These are phyloP conservation scores for Collybia sordida DNA, from an alignment of 768 basidiomycete species.

Conservation along the genomic window DNA sequence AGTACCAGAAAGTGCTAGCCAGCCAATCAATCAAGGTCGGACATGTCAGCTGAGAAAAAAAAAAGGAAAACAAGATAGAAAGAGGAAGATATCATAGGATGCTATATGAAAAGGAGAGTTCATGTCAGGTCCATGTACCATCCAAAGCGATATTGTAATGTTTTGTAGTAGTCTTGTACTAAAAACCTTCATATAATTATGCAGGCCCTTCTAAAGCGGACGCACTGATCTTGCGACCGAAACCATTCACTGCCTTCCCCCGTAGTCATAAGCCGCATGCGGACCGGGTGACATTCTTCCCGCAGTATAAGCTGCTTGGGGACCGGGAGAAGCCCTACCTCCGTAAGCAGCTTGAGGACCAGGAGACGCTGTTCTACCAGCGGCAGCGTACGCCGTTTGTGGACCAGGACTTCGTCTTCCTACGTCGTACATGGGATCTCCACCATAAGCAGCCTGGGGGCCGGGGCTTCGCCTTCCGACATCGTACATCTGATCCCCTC, in stretches of 20 bases:
- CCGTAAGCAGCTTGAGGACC: constrained; percentile 32
- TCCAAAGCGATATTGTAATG: constrained; percentile 8
- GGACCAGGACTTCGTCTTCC: constrained; percentile 35
- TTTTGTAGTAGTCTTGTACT: constrained; percentile 9
- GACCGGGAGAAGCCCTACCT: constrained; percentile 38
- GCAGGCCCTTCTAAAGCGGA: constrained; percentile 4
- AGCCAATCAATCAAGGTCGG: constrained; percentile 4
- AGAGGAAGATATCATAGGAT: constrained; percentile 7
- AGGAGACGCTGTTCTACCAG: constrained; percentile 28
- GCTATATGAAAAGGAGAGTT: constrained; percentile 8
- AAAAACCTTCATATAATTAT: constrained; percentile 5
- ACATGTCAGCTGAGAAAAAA: neutral
- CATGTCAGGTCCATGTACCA: constrained; percentile 8
- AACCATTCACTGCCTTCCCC: constrained; percentile 8
- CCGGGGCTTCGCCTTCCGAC: constrained; percentile 3
- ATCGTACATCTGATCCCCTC: too few species aligned
- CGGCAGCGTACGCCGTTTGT: constrained; percentile 36
- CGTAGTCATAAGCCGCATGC: constrained; percentile 36
- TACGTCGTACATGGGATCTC: constrained; percentile 31
- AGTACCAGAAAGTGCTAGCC: constrained; percentile 2
- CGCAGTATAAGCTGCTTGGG: constrained; percentile 39
- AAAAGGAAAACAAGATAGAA: constrained; percentile 6
- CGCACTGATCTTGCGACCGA: neutral
- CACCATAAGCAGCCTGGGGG: constrained; percentile 26
- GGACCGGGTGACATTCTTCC: constrained; percentile 42